These are phyloP conservation scores for Kwoniella dejecticola DNA, from an alignment of 768 basidiomycete species.

Conservation along the genomic window DNA sequence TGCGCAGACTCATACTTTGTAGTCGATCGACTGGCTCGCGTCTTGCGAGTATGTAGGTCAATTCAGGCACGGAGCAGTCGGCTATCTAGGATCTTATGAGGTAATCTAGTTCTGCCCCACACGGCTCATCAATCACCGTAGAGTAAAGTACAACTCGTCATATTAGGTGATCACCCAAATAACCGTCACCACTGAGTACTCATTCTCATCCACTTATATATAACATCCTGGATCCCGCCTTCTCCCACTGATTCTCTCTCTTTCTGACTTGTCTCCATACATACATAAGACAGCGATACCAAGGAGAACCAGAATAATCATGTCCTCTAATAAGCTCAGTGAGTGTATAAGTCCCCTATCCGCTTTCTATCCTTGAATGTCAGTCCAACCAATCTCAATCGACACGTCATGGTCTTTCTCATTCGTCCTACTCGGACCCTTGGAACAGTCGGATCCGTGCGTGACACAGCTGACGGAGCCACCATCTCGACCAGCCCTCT, in stretches of 20 bases:
- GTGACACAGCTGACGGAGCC: background rate
- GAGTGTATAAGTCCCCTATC: constrained; percentile 2
- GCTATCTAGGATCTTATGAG: too few relatives aligned
- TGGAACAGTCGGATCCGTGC: background rate
- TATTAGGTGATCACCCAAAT: constrained; percentile 5
- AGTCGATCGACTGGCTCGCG: too few relatives aligned
- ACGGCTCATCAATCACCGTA: background rate
- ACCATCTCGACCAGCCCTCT: constrained; percentile 33
- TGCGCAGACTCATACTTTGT: too few relatives aligned
- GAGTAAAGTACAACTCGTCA: background rate
- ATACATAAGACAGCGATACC: too few relatives aligned
- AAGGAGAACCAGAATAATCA: background rate
- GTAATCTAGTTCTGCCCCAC: background rate
- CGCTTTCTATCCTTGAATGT: too few relatives aligned
- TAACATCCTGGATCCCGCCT: background rate
- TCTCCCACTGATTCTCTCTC: background rate
- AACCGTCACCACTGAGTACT: background rate
- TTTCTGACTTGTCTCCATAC: too few relatives aligned
- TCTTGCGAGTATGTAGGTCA: too few relatives aligned
- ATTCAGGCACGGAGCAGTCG: too few relatives aligned
- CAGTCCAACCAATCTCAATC: background rate
- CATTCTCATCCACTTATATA: background rate
- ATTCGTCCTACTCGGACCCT: background rate
- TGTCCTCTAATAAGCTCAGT: constrained; percentile 25
- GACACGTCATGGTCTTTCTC: background rate